Base-by-base conservation (phyloP, 2,329 filamentous ascomycete genomes). In the Ophiostoma himal-ulmi region DNA sequence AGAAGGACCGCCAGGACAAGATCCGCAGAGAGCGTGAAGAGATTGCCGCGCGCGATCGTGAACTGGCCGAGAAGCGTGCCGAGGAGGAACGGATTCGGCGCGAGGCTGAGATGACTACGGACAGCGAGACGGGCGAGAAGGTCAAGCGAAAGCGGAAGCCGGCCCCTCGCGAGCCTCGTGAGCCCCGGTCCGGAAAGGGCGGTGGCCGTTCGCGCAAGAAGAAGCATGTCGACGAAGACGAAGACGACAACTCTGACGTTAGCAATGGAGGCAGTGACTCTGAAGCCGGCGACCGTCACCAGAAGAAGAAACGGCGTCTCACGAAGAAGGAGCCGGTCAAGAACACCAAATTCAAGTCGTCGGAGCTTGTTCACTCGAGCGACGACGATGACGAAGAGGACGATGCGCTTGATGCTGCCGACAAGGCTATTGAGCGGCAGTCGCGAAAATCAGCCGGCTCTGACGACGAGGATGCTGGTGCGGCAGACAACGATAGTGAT, bases 1-100 rank as follows among this genome's bases (percentile, higher is more conserved):
- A 93, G 74, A 85, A 86, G 41, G 91, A 94, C 77, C 85, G 89
- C 70, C 90, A 92, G 75, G 88, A 90, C 72, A 92, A 92, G 81
- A 90, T 98, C 73, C 87, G 89, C n/a, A 92, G 92, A 77, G 94
- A 98, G 78, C 89, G 94, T 72, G 88, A 92, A 75, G 88, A 86
- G 75, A 94, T 98, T 77, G 85, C 89, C 22, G 91, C 93, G 71
- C 86, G 88, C 64, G 90, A 96, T 76, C 86, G 91, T 69, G 84
- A 87, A 74, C 82, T 92, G 67, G 91, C 92, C 34, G 88, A 90
- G 75, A 84, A 88, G 76, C 87, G 92, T 41, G 83, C 85, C 1
- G 90, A 91, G 74, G 91, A 93, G 74, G 91, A 94, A 71, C 83
- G 84, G 71, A 82, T 83, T 57, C 84, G 88, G 44, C 83, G 89